Evolutionary conservation across 2,329 filamentous ascomycete species (phyloP), one percentile per base, ranked within the genome.

Genomic region (Apiospora hydei): DNA sequence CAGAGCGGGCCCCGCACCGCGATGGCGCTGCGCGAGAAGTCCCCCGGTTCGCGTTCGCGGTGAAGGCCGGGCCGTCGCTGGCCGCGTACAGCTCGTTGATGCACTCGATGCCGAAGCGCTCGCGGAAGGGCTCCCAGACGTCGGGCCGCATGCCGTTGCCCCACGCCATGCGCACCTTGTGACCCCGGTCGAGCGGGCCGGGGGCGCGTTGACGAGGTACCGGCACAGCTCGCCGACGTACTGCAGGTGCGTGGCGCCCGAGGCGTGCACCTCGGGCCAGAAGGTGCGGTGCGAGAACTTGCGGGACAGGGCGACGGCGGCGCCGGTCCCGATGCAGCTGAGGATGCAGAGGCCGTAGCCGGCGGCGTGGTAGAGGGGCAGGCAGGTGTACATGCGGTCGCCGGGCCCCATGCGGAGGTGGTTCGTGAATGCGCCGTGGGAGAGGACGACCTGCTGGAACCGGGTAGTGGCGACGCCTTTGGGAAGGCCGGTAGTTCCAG

Each of bases 151-250:
- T 85, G 6, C 91, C 91, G 77, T 93, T 93, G 70, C 91, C 91
- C 77, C 86, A 91, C 80, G 91, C 90, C 69, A 84, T 81, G 67
- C 84, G 84, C 2, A 92, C 84, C 0, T 83, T 83, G 81, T 93
- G 90, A 14, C 86, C 83, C 71, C 82, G 85, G 79, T 93, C 91
- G 3, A 89, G 84, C 0, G 88, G 84, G 18, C 86, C 86, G 0
- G 89, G 88, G 92, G 91, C 1, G 88, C 88, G 4, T 92, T 91
- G 10, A 95, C 85, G 0, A 95, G 85, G 77, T 95, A 95, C 1
- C 93, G 88, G 13, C 92, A 90, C 0, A 92, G 93, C 80, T 95
- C 93, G 75, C 93, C 93, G 13, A 95, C 93, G 77, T 95, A 95
- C 43, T 93, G 89, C 73, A 95, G 91, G 73, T 88, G 87, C 0